Evolutionary conservation across 2,329 filamentous ascomycete species (phyloP), one percentile per base, ranked within the genome.

Genomic region (Paraconiothyrium brasiliense): DNA sequence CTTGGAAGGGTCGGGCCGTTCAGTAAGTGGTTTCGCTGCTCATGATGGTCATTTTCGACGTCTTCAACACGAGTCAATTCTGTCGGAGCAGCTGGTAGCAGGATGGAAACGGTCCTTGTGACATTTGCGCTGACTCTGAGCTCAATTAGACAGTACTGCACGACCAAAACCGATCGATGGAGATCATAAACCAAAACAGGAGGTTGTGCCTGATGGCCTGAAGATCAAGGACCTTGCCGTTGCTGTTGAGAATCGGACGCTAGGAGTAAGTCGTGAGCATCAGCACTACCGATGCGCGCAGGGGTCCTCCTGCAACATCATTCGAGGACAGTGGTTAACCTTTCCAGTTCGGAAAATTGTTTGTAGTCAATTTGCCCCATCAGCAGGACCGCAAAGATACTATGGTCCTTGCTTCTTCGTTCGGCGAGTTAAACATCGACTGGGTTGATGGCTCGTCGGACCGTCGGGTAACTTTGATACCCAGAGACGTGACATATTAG

Each of bases 321-420:
- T 14, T 51, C n/a, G 32, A 13, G 13, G 14, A 16, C 2, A 11
- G n/a, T 41, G 20, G 34, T n/a, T 52, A 24, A 52, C 16, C 4
- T 9, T 54, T 44, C 24, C 27, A 85, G 84, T 86, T 86, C 63
- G 76, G 82, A 32, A 78, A 83, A 54, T 81, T 86, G 10, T 79
- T 85, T 61, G 82, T 84, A 20, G 78, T 86, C 46, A 84, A 83
- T 46, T 76, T 86, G 2, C 81, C 82, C 0, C 73, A 76, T 4
- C 75, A 84, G 3, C 81, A 78, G 14, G 85, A 86, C 61, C 80
- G 83, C 13, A 78, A 82, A 35, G 83, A 86, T 73, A 76, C 80
- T 2, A 80, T 86, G 71, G 73, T 77, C 0, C 72, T 85, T 9
- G 80, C 82, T 2, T 82, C 82, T 1, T 76, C 79, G 1, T 74